Evolutionary conservation across 768 basidiomycete genomes (phyloP), one percentile per base, ranked within the genome.

Genomic region (Mrakia frigida): DNA sequence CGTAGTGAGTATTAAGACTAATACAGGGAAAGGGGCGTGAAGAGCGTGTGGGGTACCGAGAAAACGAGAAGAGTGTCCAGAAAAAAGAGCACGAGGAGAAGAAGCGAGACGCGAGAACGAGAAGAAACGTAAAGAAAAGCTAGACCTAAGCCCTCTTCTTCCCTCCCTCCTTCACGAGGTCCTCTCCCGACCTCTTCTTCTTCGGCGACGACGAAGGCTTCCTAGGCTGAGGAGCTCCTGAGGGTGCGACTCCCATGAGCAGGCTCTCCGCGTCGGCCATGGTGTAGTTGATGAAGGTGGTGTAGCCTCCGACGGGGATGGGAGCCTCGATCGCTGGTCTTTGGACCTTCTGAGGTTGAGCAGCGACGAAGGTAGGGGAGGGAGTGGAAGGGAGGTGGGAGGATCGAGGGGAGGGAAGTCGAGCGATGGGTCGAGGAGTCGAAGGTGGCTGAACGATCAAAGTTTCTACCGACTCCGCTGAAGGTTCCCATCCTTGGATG

Each of bases 241-340:
- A 79, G 2, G 83, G 83, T 25, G 83, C 83, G 23, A 84, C 83
- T 43, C 82, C 83, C 10, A 81, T 81, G 69, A 81, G 78, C 7
- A 84, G 78, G 75, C 81, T 81, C 70, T 81, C 80, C 14, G 81
- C 82, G 70, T 84, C 83, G n/a, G 82, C 80, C 31, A 79, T 73
- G 11, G 83, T 84, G 74, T 81, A 84, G 78, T 84, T 84, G 82
- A 84, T 82, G 75, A 84, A 84, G 0, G 82, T 72, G 25, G 39
- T 60, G 52, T 72, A 53, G 13, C 71, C 71, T 56, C 71, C 59
- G 18, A 35, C 18, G 39, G 39, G 74, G 53, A 70, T 50, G n/a
- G 53, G 25, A 28, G 67, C 74, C 33, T 70, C 31, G 41, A 70
- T 70, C 10, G 61, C 59, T n/a, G 37, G 69, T 28, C 43, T 41